Evolutionary conservation across 768 basidiomycete genomes (phyloP).

Genomic region (Tulasnella sp.): DNA sequence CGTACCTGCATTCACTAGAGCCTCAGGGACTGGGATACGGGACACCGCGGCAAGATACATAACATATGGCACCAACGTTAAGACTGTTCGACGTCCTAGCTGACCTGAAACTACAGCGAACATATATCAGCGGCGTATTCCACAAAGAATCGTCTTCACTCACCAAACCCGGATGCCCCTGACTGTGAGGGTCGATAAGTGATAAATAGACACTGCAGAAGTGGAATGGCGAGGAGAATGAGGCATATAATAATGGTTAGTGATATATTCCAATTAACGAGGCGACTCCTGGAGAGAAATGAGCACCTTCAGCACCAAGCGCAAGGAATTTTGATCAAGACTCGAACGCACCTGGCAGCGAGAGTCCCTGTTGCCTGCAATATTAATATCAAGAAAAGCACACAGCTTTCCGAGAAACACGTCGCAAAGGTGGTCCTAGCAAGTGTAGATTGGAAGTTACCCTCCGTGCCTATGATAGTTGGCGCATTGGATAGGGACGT

Average conservation of each 20-base stretch:
- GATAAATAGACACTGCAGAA: conserved; percentile 29
- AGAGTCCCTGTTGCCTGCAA: conserved; percentile 54
- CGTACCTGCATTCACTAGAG: conserved; percentile 1
- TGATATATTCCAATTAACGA: conserved; percentile 59
- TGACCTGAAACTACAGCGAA: neutral
- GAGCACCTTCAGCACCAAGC: neutral
- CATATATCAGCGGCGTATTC: neutral
- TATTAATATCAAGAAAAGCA: conserved; percentile 61
- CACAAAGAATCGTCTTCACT: neutral
- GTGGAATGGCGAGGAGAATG: conserved; percentile 57
- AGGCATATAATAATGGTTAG: conserved; percentile 47
- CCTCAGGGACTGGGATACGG: conserved; percentile 51
- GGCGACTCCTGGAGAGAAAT: conserved; percentile 39
- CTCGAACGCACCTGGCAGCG: conserved; percentile 45
- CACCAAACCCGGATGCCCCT: neutral
- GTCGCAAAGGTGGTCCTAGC: conserved; percentile 53
- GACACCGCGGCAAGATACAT: conserved; percentile 52
- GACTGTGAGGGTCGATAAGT: conserved; percentile 20
- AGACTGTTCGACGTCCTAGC: conserved; percentile 19
- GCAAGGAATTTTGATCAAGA: conserved; percentile 13
- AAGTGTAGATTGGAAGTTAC: conserved; percentile 41
- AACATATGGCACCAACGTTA: conserved; percentile 42
- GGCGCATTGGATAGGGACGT: conserved; percentile 22
- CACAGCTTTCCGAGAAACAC: conserved; percentile 65
- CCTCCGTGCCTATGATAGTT: conserved; percentile 9